Percentiles rank a stretch among this genome's conserved stretches.
Evolutionary conservation across 1,284 basidiomycete genomes (phyloP).

Genomic region (Leccinum pachyderme): DNA sequence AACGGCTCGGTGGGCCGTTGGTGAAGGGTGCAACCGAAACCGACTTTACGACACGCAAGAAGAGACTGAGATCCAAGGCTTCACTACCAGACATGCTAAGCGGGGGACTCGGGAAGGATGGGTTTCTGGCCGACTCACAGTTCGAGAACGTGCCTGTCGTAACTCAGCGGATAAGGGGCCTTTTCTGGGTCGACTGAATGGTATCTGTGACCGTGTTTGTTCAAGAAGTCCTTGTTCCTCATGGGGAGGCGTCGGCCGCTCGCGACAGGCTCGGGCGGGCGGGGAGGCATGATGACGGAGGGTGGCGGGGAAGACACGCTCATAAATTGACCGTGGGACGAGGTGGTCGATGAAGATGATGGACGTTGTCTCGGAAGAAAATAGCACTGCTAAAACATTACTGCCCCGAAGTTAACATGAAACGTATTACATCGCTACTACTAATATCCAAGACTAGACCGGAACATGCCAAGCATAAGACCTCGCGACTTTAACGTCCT

Average conservation of each 20-base stretch:
- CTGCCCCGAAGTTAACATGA: constrained; percentile 1
- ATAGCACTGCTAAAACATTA: constrained; percentile 6
- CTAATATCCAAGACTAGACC: constrained; percentile 27
- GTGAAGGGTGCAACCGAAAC: constrained; percentile 57
- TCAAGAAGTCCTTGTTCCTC: constrained; percentile 53
- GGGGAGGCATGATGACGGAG: constrained; percentile 19
- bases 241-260: constrained; percentile 27
- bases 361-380: not conserved
- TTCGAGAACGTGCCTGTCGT: constrained; percentile 62
- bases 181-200: constrained; percentile 69
- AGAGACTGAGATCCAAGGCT: constrained; percentile 54
- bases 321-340: constrained; percentile 13
- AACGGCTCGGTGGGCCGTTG: constrained; percentile 44
- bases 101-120: not conserved
- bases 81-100: constrained; percentile 41
- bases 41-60: constrained; percentile 47
- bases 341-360: not conserved
- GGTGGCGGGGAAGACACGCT: constrained; percentile 10
- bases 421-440: constrained; percentile 5
- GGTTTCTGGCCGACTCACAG: constrained; percentile 45
- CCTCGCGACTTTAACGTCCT: constrained; percentile 30
- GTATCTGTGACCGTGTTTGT: constrained; percentile 59
- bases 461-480: constrained; percentile 27
- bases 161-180: constrained; percentile 66
- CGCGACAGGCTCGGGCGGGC: constrained; percentile 12